Evolutionary conservation across 2,329 filamentous ascomycete genomes (phyloP), one percentile per base, ranked within the genome.

Genomic region (Paecilomyces formosus): DNA sequence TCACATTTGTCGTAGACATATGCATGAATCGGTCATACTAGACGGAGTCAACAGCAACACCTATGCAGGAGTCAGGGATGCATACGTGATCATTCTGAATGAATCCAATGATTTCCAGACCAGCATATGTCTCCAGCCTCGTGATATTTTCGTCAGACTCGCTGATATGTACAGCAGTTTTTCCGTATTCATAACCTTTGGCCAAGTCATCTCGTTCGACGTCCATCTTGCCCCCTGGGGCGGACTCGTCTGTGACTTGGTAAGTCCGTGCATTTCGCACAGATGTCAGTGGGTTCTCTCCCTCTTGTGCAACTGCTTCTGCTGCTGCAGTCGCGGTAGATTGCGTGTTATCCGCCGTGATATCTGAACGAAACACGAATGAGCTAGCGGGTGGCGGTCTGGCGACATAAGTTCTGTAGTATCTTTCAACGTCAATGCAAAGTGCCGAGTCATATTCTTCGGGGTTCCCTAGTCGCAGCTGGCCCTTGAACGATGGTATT

Each of bases 181-280:
- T 84, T 53, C 94, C 94, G 70, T 99, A 99, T 68, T 91, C 87
- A 68, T 93, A 99, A 0, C 94, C 94, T 71, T 92, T 96, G n/a
- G 90, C 90, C 39, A 99, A 81, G 15, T 90, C 85, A 13, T 96
- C 92, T 59, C 86, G 85, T 28, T 89, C 85, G 26, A 99, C 86
- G 56, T 96, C 90, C 57, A 82, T 82, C 75, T 93, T 96, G 12
- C 89, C 89, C 15, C 90, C 91, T 0, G 88, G 86, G 0, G 86
- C 86, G 45, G 83, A 79, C 4, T 88, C 82, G 61, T 97, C 90
- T 39, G 87, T 84, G 60, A 97, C 83, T 66, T 88, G 88, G 74
- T 97, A 99, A 1, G 85, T 85, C 50, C 90, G 85, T n/a, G 87
- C 81, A 60, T 84, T 88, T 65, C 86, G 88, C n/a, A 97, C 89